A percentile compares a stretch with the other conserved stretches of the same genome.
phyloP scores from a whole-genome alignment of 2,329 filamentous ascomycete genomes.

The Cytospora leucostoma region DNA sequence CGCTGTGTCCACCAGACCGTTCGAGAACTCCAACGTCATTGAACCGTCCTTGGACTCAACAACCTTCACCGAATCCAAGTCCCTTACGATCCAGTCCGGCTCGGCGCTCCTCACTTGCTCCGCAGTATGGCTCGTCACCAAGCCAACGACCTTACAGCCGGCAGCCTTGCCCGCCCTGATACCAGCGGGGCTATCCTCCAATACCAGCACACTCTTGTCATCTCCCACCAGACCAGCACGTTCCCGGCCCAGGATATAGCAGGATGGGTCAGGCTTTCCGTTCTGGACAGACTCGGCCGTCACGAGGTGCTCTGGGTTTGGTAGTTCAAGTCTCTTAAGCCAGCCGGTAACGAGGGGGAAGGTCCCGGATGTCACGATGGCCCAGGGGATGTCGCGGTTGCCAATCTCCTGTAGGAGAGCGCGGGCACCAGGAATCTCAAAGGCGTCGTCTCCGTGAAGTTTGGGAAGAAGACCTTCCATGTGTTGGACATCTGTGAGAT shows the following conservation, averaged over 20 bases:
- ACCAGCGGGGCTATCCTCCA: constrained; percentile 88
- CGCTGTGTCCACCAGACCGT: constrained; percentile 50
- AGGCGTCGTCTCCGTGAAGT: constrained; percentile 73
- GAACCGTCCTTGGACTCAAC: constrained; percentile 57
- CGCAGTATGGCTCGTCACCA: constrained; percentile 75
- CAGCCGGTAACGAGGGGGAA: constrained; percentile 69
- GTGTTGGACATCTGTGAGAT: constrained; percentile 67
- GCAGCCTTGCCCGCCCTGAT: constrained; percentile 82
- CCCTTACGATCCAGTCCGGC: constrained; percentile 85
- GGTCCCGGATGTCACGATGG: constrained; percentile 80
- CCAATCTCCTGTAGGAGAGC: constrained; percentile 69
- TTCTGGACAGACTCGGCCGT: constrained; percentile 74
- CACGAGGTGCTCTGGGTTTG: constrained; percentile 66
- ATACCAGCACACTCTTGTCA: constrained; percentile 63
- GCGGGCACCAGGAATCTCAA: constrained; percentile 83
- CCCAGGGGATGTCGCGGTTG: constrained; percentile 68
- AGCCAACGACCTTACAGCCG: constrained; percentile 80
- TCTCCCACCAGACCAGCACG: constrained; percentile 56
- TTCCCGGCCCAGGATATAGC: constrained; percentile 69
- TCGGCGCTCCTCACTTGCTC: constrained; percentile 71
- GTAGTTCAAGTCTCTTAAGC: constrained; percentile 67
- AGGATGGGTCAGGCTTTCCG: constrained; percentile 76
- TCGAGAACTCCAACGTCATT: constrained; percentile 67
- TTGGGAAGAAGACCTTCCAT: constrained; percentile 79
- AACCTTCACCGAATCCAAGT: constrained; percentile 73